These are phyloP conservation scores for Sinapis alba DNA, from an alignment of 441 rosid genomes.

Conservation along the genomic window DNA sequence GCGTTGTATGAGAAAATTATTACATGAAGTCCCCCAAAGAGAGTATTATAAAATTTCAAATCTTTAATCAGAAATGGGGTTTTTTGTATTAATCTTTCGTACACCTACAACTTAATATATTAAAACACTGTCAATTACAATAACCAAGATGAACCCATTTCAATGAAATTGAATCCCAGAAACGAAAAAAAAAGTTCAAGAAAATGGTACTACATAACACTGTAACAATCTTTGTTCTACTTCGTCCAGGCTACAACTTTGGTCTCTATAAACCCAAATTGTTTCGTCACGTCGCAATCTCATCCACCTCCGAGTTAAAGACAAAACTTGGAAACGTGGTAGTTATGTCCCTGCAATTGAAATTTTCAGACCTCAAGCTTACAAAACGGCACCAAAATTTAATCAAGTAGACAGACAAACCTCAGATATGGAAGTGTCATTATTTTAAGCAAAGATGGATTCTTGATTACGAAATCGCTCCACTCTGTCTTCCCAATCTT, in stretches of 20 bases:
- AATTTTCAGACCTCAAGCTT: not conserved
- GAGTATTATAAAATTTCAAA: no score
- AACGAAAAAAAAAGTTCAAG: not conserved
- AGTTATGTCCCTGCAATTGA: constrained; percentile 80
- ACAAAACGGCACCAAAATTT: not conserved
- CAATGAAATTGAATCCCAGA: not conserved
- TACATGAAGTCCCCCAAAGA: not conserved
- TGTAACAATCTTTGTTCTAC: constrained; percentile 2
- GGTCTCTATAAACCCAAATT: constrained; percentile 11
- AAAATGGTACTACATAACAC: constrained; percentile 4
- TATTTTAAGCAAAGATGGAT: constrained; percentile 79
- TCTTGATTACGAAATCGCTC: constrained; percentile 71
- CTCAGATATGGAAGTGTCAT: constrained; percentile 91
- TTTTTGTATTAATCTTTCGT: not conserved
- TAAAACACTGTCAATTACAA: no score
- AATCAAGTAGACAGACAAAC: constrained; percentile 36
- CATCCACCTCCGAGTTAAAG: constrained; percentile 89
- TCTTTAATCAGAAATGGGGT: not conserved
- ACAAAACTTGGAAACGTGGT: constrained; percentile 96
- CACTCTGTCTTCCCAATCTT: constrained; percentile 84
- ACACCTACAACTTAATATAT: constrained; percentile 23
- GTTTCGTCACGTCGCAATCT: constrained; percentile 40
- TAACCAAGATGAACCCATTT: no score
- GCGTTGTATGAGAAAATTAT: not conserved
- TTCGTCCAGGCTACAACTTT: constrained; percentile 17